Percentiles rank a stretch among this genome's conserved stretches.
Conservation (phyloP, 768 basidiomycete genomes). For the Amanita subjunquillea region DNA sequence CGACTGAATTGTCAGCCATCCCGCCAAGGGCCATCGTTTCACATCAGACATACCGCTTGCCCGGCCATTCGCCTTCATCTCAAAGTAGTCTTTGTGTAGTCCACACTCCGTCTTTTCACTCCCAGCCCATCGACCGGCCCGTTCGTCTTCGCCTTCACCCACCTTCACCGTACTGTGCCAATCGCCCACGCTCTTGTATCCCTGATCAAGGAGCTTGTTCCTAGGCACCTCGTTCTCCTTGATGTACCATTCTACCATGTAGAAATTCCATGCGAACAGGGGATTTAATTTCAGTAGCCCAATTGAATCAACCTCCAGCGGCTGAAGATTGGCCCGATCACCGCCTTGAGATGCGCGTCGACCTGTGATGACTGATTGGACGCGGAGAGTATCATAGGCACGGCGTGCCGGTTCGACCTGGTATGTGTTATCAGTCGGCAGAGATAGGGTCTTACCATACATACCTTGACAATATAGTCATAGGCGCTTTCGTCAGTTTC, state of each 20-base stretch:
- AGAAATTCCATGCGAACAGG: constrained; percentile 80
- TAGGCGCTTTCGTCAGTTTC: constrained; percentile 79
- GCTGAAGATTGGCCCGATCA: constrained; percentile 72
- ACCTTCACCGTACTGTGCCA: constrained; percentile 89
- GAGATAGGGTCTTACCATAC: constrained; percentile 10
- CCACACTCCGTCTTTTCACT: constrained; percentile 93
- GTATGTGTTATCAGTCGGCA: neutral
- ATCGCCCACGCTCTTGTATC: constrained; percentile 94
- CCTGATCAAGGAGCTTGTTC: constrained; percentile 81
- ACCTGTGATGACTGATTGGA: constrained; percentile 89
- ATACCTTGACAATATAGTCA: constrained; percentile 86
- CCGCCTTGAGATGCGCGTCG: constrained; percentile 88
- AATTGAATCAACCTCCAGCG: constrained; percentile 84
- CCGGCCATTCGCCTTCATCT: constrained; percentile 52
- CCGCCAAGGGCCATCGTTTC: neutral
- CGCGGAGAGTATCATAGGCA: constrained; percentile 72
- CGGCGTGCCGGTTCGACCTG: constrained; percentile 90
- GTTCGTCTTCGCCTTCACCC: constrained; percentile 69
- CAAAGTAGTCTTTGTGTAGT: constrained; percentile 84
- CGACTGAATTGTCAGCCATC: neutral
- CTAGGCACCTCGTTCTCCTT: constrained; percentile 74
- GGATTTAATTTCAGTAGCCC: constrained; percentile 94
- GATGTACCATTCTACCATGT: constrained; percentile 77
- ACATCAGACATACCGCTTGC: neutral
- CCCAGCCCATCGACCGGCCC: constrained; percentile 88